Base-by-base conservation (phyloP, 192 early-diverging fungal species). In the Coemansia sp. region DNA sequence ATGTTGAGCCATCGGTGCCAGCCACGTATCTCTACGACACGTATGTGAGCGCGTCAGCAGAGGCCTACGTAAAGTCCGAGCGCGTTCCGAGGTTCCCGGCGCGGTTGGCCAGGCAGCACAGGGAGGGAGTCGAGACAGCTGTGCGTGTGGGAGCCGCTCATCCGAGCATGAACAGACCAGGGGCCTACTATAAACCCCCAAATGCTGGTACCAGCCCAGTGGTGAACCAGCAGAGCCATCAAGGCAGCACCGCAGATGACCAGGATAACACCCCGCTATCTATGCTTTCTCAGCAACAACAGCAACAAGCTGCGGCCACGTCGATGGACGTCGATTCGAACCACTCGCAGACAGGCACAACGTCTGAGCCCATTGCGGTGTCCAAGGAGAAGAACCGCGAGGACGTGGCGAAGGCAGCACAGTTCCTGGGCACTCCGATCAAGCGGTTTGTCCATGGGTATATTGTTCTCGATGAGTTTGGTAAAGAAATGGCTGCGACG, bases 401-500 rank as follows among this genome's bases (percentile, higher is more conserved):
- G 51, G 73, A 73, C 12, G 61, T 69, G 2, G 68, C 65, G 0
- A 59, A 60, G 1, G 75, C 74, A 0, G 75, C 65, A 0, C 54
- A 43, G 9, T 75, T 76, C 32, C 66, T 84, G 15, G 71, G 69
- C 5, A 85, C 83, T 4, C 71, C 78, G 0, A 69, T 81, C 60
- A 85, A 81, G 64, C 78, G 83, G 4, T 89, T 89, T 67, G 86
- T 89, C 6, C 76, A 88, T 43, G 81, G 84, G 2, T 88, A 82
- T 57, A 88, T 89, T 57, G 85, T 89, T 4, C 64, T 89, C 2
- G 85, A 89, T 66, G 87, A 88, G 43, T 89, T 89, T 64, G 87
- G 85, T 58, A 89, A 89, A 66, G 88, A 89, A 65, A 72, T 89
- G 62, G 87, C 87, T 2, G 87, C 87, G 0, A 79, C 80, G 0